Base-by-base conservation (phyloP, 78 protist genomes). In the Reticulomyxa filosa region DNA sequence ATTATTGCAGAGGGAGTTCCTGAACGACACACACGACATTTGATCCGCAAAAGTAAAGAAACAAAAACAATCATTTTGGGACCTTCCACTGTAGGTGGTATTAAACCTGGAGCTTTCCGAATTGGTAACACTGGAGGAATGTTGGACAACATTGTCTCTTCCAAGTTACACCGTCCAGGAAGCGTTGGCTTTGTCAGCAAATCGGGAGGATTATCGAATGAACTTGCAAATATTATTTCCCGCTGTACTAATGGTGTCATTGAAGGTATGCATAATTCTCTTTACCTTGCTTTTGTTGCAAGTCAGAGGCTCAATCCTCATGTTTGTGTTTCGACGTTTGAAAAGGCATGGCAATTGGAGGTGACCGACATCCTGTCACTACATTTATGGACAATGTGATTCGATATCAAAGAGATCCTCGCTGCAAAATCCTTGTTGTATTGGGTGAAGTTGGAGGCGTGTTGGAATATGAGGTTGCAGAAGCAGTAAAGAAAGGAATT, bases 41-140 rank as follows among this genome's bases (percentile, higher is more conserved):
- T 89, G 52, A 78, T 78, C 52, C 6, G 2, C 33, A 27, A 42
- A 25, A 83, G 89, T 6, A 22, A 48, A 30, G 13, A n/a, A 29
- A 6, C 17, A 30, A 73, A 80, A 20, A 72, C 67, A 26, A 66
- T 51, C 22, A 69, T 89, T 55, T 86, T 89, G 52, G 96, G 96
- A 5, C 96, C 96, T 13, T 92, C 93, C 38, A 89, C 96, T 0
- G 96, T 89, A 46, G 92, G 96, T 30, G 92, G 93, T 1, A 69
- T 87, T 30, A 67, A 83, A 66, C 83, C 96, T 5, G 96, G 96
- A 48, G 67, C 72, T 32, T 89, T 89, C 74, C 63, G 71, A 35
- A 78, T 86, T 66, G 96, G 92, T 11, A 74, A 89, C 75, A 86
- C 96, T 0, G 96, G 83, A 0, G 92, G 93, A 52, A 4, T 84